Evolutionary conservation across 352 stramenopile species (phyloP), one percentile per base, ranked within the genome.

Genomic region (Globisporangium viniferum): DNA sequence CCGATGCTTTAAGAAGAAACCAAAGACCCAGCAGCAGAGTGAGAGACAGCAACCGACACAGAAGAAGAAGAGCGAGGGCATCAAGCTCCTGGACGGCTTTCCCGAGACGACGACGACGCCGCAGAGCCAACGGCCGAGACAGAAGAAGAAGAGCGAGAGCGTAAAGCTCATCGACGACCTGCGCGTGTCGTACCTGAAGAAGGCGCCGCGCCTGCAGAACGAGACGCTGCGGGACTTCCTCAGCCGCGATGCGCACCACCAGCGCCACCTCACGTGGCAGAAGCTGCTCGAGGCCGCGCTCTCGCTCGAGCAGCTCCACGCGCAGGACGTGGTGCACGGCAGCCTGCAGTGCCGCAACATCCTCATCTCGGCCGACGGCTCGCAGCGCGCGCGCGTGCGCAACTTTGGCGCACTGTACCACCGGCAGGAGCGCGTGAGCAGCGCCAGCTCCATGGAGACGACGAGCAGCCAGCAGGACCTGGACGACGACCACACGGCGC

Each of bases 261-360:
- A 59, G 14, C 51, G 22, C 22, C 36, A 62, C 36, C 51, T 68
- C 24, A 69, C 64, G 18, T 69, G 64, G 64, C 64, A 60, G 18
- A 69, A 69, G 44, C 22, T 69, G 15, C 39, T 62, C 33, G 64
- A 69, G 20, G 56, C 64, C 9, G 64, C 64, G 39, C 27, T 58
- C 24, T 59, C 56, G 58, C 56, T 69, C 22, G 18, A 46, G 18
- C 29, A 69, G 46, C 56, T 69, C 18, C 64, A 69, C 53, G 20
- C 41, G 20, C 64, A 64, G 44, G 56, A n/a, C 27, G 49, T 64
- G 20, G 64, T 69, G 3, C 64, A 69, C 48, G 56, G 64, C 14
- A 35, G 36, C 0, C 46, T 69, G 12, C 55, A 64, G 56, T 64
- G 64, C 56, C 35, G 58, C 53, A 69, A 69, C 64, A 69, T 69